A percentile compares a stretch with the other conserved stretches of the same genome.
Evolutionary conservation across 2,329 filamentous ascomycete species (phyloP).

Genomic region (Aspergillus chevalieri): DNA sequence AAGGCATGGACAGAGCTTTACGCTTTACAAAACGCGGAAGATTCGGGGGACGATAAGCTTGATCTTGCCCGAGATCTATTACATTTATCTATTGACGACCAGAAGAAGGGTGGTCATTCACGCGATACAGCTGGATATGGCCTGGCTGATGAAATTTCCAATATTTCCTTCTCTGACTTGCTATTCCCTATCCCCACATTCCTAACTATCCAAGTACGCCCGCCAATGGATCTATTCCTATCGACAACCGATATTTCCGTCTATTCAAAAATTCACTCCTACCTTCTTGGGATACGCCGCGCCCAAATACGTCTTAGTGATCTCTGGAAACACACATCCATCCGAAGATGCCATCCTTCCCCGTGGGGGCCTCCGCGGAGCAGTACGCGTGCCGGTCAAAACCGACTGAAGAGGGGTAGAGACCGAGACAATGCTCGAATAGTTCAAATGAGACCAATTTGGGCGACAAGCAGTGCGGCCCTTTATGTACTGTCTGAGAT

Average conservation of each 20-base stretch:
- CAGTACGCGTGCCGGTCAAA: constrained; percentile 54
- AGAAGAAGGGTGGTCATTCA: constrained; percentile 24
- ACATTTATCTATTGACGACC: constrained; percentile 51
- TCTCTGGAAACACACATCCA: constrained; percentile 76
- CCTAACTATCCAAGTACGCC: constrained; percentile 65
- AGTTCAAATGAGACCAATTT: constrained; percentile 69
- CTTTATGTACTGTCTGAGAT: constrained; percentile 86
- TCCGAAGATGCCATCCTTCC: constrained; percentile 70
- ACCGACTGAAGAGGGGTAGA: constrained; percentile 57
- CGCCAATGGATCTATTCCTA: constrained; percentile 85
- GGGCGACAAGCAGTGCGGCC: constrained; percentile 82
- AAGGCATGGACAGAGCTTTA: constrained; percentile 75
- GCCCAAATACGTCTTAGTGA: constrained; percentile 78
- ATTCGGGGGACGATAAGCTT: constrained; percentile 64
- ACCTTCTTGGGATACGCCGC: constrained; percentile 76
- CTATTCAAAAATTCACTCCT: constrained; percentile 82
- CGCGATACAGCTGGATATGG: constrained; percentile 13
- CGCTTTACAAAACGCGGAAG: constrained; percentile 72
- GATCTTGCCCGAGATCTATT: constrained; percentile 76
- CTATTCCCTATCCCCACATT: constrained; percentile 70
- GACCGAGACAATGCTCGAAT: constrained; percentile 58
- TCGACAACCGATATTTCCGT: constrained; percentile 66
- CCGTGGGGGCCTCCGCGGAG: constrained; percentile 61
- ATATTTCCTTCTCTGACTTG: constrained; percentile 63
- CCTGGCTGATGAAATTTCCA: constrained; percentile 33